Evolutionary conservation across 805 yeast species (phyloP).

Genomic region (Hanseniaspora jakobsenii): DNA sequence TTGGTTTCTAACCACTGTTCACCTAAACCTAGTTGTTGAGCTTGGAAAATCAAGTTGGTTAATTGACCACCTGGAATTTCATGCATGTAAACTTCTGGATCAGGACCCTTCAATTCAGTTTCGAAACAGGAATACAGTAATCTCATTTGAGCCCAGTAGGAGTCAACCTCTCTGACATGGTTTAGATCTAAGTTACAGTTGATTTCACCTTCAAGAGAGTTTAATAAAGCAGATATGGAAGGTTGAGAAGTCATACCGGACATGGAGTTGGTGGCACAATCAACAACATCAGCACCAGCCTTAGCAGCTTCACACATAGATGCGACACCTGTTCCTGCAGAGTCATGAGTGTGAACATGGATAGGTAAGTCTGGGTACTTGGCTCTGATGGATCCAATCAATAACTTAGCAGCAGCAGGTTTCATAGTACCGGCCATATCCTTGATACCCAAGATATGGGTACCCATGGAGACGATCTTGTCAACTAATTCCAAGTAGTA

Average conservation of each 20-base stretch:
- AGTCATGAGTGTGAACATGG: slow-evolving; percentile 98
- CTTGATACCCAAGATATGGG: slow-evolving; percentile 92
- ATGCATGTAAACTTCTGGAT: slow-evolving; percentile 96
- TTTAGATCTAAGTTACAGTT: slow-evolving; percentile 58
- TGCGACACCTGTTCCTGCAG: slow-evolving; percentile 98
- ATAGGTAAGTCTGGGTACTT: slow-evolving; percentile 89
- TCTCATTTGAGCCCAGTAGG: slow-evolving; percentile 99
- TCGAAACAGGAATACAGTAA: slow-evolving; percentile 91
- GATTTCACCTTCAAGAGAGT: slow-evolving; percentile 79
- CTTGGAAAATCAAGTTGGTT: slow-evolving; percentile 96
- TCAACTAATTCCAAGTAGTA: slow-evolving; percentile 78
- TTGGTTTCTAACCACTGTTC: slow-evolving; percentile 94
- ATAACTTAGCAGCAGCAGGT: slow-evolving; percentile 79
- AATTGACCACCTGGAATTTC: slow-evolving; percentile 99
- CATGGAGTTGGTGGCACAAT: slow-evolving; percentile 93
- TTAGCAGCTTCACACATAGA: slow-evolving; percentile 87
- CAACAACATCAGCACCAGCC: slow-evolving; percentile 98
- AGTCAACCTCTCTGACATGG: slow-evolving; percentile 70
- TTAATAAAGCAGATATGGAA: slow-evolving; percentile 81
- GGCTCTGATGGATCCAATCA: slow-evolving; percentile 69
- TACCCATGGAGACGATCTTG: slow-evolving; percentile 81
- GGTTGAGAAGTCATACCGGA: slow-evolving; percentile 99
- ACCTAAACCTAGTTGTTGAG: slow-evolving; percentile 96
- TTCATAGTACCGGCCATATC: slow-evolving; percentile 99
- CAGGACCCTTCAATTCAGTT: slow-evolving; percentile 98